phyloP scores from a whole-genome alignment of 495 filamentous ascomycete species.

The Neurospora sublineolata region DNA sequence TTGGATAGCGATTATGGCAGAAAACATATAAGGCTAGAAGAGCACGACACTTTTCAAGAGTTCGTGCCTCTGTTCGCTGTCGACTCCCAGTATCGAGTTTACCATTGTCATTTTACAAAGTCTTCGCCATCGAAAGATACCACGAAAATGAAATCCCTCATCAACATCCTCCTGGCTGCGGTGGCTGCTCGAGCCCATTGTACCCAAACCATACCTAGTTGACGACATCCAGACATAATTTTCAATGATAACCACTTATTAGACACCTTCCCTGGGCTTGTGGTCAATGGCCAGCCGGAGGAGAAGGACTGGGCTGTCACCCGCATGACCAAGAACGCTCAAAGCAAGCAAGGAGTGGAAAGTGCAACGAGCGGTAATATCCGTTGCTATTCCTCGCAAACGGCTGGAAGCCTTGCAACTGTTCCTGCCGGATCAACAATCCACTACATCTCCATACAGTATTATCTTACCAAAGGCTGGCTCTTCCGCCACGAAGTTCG shows the following conservation, averaged over 20 bases:
- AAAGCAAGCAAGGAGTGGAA: constrained; percentile 29
- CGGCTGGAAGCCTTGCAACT: constrained; percentile 24
- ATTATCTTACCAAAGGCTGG: constrained; percentile 37
- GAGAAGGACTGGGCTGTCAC: constrained; percentile 32
- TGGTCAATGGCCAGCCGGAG: constrained; percentile 28
- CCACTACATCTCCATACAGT: constrained; percentile 35
- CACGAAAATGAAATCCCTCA: constrained; percentile 17
- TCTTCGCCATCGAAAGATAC: not conserved
- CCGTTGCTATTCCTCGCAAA: constrained; percentile 33
- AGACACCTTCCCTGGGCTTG: constrained; percentile 32
- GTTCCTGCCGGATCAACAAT: constrained; percentile 34
- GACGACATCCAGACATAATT: not conserved
- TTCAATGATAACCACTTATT: not conserved
- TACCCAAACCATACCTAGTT: constrained; percentile 4
- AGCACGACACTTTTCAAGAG: not conserved
- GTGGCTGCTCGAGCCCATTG: constrained; percentile 25
- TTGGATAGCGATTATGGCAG: no score
- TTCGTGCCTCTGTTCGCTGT: not conserved
- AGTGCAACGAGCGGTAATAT: constrained; percentile 32
- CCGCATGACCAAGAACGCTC: constrained; percentile 29
- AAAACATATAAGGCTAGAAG: not conserved
- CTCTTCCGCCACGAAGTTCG: constrained; percentile 32
- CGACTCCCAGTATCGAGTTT: not conserved
- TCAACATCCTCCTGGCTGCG: constrained; percentile 15
- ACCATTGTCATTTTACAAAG: not conserved